Conservation (phyloP, 306 rosid genomes). For the Elaeagnus macrophylla region DNA sequence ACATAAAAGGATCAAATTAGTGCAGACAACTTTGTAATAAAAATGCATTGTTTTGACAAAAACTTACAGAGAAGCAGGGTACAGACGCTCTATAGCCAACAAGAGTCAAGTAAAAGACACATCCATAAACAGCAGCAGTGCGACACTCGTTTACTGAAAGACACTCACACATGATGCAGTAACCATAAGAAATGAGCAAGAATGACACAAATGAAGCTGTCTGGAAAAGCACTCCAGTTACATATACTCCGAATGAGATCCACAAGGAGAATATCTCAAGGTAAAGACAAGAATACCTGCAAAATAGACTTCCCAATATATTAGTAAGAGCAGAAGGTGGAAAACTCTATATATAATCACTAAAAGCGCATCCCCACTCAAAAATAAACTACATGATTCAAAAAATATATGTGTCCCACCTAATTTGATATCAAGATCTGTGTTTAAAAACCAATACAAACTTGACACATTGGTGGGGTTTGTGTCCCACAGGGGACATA, state of each 20-base stretch:
- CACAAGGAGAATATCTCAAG: slow-evolving; percentile 80
- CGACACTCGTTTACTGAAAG: slow-evolving; percentile 81
- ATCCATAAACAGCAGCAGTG: slow-evolving; percentile 76
- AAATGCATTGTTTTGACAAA: slow-evolving; percentile 6
- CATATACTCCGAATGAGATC: slow-evolving; percentile 96
- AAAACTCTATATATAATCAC: too few species aligned
- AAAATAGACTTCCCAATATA: not conserved
- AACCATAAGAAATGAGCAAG: slow-evolving; percentile 89
- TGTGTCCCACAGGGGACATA: too few species aligned
- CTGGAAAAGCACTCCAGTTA: slow-evolving; percentile 93
- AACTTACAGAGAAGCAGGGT: slow-evolving; percentile 80
- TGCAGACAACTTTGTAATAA: slow-evolving; percentile 1
- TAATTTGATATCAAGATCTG: too few species aligned
- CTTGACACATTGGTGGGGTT: too few species aligned
- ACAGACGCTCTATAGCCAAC: slow-evolving; percentile 88
- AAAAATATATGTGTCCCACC: too few species aligned
- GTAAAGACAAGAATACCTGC: slow-evolving; percentile 91
- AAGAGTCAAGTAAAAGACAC: slow-evolving; percentile 86
- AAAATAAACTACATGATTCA: too few species aligned
- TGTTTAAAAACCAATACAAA: too few species aligned
- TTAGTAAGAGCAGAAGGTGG: too few species aligned
- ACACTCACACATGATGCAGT: slow-evolving; percentile 88
- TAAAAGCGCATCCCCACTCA: too few species aligned
- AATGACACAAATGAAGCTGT: slow-evolving; percentile 83
- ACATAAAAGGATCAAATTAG: not conserved